Conservation (phyloP, 208 protist genomes). For the Trypanosoma avium region DNA sequence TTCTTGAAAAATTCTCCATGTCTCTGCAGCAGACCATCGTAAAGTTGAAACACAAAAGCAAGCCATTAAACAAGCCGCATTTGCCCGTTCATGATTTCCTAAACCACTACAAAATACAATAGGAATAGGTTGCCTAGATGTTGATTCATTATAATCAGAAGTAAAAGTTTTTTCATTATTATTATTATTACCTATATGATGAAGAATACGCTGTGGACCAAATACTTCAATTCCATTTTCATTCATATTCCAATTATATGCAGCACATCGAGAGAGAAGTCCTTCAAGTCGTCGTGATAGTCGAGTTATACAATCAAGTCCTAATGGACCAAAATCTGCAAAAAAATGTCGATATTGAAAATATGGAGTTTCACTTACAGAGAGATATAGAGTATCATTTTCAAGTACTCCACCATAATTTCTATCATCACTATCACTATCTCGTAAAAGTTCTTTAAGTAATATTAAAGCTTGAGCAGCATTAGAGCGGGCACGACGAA, state of each 20-base stretch:
- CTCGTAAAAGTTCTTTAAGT: conserved; percentile 6
- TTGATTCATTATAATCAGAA: not conserved
- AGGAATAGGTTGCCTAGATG: conserved; percentile 14
- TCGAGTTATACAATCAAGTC: conserved; percentile 68
- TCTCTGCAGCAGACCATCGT: conserved; percentile 56
- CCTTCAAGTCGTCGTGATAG: conserved; percentile 62
- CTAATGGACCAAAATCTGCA: conserved; percentile 93
- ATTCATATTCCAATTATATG: conserved; percentile 21
- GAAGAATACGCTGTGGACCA: too few relatives aligned
- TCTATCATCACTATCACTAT: conserved; percentile 14
- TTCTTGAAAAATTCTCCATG: conserved; percentile 46
- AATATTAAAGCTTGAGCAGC: conserved; percentile 4
- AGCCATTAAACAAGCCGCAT: conserved; percentile 80
- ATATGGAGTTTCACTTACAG: conserved; percentile 26
- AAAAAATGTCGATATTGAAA: conserved; percentile 91
- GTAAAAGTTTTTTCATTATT: too few relatives aligned
- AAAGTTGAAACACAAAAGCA: conserved; percentile 74
- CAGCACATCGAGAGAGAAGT: conserved; percentile 33
- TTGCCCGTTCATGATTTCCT: conserved; percentile 80
- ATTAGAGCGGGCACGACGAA: not conserved
- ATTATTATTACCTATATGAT: too few relatives aligned
- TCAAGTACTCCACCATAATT: conserved; percentile 11
- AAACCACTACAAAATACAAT: conserved; percentile 59
- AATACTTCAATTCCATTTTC: not conserved
- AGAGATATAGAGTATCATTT: conserved; percentile 43